Base-by-base conservation (phyloP, 495 filamentous ascomycete genomes). In the Viridothelium virens region DNA sequence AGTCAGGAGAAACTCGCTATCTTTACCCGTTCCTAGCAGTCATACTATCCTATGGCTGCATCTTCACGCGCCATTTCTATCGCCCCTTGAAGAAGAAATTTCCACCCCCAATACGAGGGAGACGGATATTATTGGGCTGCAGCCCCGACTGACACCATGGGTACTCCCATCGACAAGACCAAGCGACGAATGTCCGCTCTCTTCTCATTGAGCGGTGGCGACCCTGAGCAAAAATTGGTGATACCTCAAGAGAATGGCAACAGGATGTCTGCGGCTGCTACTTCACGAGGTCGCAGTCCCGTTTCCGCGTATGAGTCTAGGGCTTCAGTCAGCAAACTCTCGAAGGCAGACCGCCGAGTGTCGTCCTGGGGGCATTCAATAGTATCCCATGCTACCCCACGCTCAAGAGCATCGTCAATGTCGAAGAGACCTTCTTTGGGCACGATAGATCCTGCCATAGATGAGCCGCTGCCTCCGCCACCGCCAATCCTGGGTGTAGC, bases 131-230 rank as follows among this genome's bases (percentile, higher is more conserved):
- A 5, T 53, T 18, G 16, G 41, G 14, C 41, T 44, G 25, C 41
- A 44, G 6, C 6, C 14, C 14, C 41, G 11, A 1, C 12, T 25
- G 11, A 36, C 53, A 36, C 9, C 31, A 59, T 59, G 53, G 31
- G 31, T 9, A 59, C 25, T 7, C 18, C 53, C 25, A 59, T 59
- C 53, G 53, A 59, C 53, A 33, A 36, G 31, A 59, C 53, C 18
- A 59, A 59, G 53, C 53, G 53, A 11, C 53, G 53, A 59, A 59
- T 59, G 53, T 59, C 53, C 7, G 53, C 53, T 14, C 14, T 59
- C 25, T 59, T 59, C 31, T 59, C 53, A 6, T 2, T 59, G 31
- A 59, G 53, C 4, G 53, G 53, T 9, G 53, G 53, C 10, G 53
- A 59, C 18, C 53, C 53, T 38, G 53, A 59, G 31, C 53, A 59